Percentiles rank a stretch among this genome's conserved stretches.
These are phyloP conservation scores for Vaccinium corymbosum DNA, from an alignment of 148 eudicot genomes.

Conservation along the genomic window DNA sequence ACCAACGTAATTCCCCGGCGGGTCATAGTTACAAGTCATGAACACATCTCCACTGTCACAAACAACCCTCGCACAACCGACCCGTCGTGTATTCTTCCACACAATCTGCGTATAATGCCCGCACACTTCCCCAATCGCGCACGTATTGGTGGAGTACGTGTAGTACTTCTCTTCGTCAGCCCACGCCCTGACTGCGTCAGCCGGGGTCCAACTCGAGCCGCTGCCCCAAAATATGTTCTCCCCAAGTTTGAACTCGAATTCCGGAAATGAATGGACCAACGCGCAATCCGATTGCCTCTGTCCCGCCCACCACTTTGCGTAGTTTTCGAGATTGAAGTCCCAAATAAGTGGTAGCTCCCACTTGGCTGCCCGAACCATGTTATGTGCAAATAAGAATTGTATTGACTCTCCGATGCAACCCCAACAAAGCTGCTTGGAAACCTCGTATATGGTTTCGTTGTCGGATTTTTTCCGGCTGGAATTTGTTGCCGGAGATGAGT, in stretches of 20 bases:
- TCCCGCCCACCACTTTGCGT: constrained; percentile 75
- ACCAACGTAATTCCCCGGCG: constrained; percentile 64
- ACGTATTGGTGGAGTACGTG: constrained; percentile 48
- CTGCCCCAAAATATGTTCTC: constrained; percentile 79
- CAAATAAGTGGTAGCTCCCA: constrained; percentile 56
- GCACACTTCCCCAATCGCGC: constrained; percentile 52
- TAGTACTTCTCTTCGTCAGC: constrained; percentile 74
- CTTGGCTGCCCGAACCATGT: constrained; percentile 64
- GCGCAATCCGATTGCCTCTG: constrained; percentile 49
- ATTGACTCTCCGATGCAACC: constrained; percentile 53
- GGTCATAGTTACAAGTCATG: constrained; percentile 84
- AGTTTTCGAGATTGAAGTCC: constrained; percentile 55
- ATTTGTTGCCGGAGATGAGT: constrained; percentile 12
- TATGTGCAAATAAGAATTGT: constrained; percentile 56
- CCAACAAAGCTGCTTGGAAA: constrained; percentile 67
- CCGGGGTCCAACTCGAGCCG: constrained; percentile 54
- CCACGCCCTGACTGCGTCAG: constrained; percentile 64
- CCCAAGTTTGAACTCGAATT: constrained; percentile 59
- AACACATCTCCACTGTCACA: constrained; percentile 80
- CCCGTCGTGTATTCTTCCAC: constrained; percentile 54
- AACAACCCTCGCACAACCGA: constrained; percentile 77
- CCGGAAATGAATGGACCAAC: constrained; percentile 66
- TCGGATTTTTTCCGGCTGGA: constrained; percentile 15
- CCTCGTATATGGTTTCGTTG: constrained; percentile 45
- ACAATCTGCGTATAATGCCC: constrained; percentile 89